These are phyloP conservation scores for Termitomyces sp. DNA, from an alignment of 768 basidiomycete species.

Conservation along the genomic window DNA sequence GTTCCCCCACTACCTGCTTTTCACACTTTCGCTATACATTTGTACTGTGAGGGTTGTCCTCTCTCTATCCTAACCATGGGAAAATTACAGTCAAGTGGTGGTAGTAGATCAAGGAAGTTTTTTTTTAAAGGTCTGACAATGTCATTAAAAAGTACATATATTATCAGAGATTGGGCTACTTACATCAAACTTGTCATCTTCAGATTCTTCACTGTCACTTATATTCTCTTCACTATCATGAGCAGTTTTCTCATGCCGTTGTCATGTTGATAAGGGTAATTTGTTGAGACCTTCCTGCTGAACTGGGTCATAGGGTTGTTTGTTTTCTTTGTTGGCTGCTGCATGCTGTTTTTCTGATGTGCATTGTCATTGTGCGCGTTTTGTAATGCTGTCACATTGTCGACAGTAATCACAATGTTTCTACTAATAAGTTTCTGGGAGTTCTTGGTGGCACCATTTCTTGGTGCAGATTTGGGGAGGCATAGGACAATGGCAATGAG, in stretches of 20 bases:
- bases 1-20: too few species aligned
- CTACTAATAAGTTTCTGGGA: background rate
- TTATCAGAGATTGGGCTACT: too few species aligned
- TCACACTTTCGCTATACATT: too few species aligned
- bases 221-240: background rate
- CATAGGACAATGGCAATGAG: background rate
- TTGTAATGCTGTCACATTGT: background rate
- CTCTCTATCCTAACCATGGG: too few species aligned
- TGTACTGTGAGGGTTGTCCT: too few species aligned
- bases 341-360: slow-evolving; percentile 12
- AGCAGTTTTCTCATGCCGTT: too few species aligned
- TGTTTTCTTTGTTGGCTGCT: background rate
- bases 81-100: too few species aligned
- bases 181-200: background rate
- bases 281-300: background rate
- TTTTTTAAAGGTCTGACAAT: too few species aligned
- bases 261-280: background rate
- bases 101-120: too few species aligned
- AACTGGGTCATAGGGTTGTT: background rate
- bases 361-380: background rate
- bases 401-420: background rate
- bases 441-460: background rate
- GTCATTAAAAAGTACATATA: too few species aligned
- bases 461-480: background rate
- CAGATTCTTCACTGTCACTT: background rate